Evolutionary conservation across 257 asterid genomes (phyloP), one percentile per base, ranked within the genome.

Genomic region (Echium plantagineum): DNA sequence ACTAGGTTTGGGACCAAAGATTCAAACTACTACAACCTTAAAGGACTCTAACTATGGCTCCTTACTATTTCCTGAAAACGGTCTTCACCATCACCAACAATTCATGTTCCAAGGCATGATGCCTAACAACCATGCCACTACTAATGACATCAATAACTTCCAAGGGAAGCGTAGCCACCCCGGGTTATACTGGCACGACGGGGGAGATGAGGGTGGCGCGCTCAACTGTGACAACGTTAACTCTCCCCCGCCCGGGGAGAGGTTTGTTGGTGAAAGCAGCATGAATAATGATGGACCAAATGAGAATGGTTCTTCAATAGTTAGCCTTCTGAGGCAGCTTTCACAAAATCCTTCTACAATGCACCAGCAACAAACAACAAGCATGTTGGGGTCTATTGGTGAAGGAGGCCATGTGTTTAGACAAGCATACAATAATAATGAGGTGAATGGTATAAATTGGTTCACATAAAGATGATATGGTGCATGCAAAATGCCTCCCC

Each of bases 361-460:
- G 68, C 77, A 72, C 28, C 93, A 86, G 28, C 93, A 86, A 35
- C 83, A 82, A 67, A 49, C 81, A 64, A 69, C 49, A 42, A 12
- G 20, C n/a, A 56, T 80, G 77, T 64, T 87, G 5, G 96, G 94
- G 5, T 74, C 76, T 21, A 74, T 82, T 6, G 82, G 78, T 2
- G 95, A 85, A 7, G 94, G 94, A 62, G 60, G 49, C 4, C 49
- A 42, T 42, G 89, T 80, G 26, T 81, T 85, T 19, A 77, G 80
- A 61, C 81, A 78, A 57, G 73, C 84, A 12, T 75, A 69, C 49
- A 42, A 42, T 42, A 42, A 42, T 42, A 42, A 42, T 60, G 77
- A 74, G 65, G 77, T 77, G 6, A 28, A 79, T 0, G 72, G 74
- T 31, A 65, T 79, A 66, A 79, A 73, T 66, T 89, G 97, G 97